Conservation (phyloP, 2,329 filamentous ascomycete species). For the Zymoseptoria tritici region DNA sequence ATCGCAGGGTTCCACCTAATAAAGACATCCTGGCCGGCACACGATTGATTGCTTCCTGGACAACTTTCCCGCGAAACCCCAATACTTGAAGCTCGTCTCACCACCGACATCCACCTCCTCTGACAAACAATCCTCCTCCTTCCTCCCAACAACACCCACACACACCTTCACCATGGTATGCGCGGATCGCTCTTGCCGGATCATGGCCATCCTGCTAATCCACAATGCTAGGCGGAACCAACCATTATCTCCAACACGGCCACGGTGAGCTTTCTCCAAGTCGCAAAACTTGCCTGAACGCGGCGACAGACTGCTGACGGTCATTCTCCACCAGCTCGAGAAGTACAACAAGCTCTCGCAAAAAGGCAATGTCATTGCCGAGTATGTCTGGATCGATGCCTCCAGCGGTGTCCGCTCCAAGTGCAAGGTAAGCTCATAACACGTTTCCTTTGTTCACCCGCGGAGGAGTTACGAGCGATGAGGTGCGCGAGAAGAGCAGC, state of each 20-base stretch:
- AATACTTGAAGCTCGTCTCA: not conserved
- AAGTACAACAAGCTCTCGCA: slow-evolving; percentile 91
- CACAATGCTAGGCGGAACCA: not conserved
- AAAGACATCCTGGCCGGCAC: not conserved
- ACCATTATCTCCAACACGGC: slow-evolving; percentile 1
- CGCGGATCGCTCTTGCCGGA: not conserved
- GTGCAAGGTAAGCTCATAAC: slow-evolving; percentile 67
- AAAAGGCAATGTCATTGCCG: slow-evolving; percentile 80
- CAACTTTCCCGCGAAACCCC: not conserved
- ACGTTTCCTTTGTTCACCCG: slow-evolving; percentile 3
- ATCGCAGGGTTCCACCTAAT: not conserved
- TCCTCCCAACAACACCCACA: not conserved
- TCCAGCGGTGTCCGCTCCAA: slow-evolving; percentile 82
- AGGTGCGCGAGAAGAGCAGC: not conserved
- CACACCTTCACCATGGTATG: not conserved
- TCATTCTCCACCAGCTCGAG: slow-evolving; percentile 55
- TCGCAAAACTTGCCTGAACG: not conserved
- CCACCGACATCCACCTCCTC: not conserved
- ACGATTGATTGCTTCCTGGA: not conserved
- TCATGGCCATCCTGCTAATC: not conserved
- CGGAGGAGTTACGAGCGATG: not conserved
- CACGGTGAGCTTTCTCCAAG: not conserved
- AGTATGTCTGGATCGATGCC: slow-evolving; percentile 95
- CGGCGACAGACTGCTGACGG: not conserved
- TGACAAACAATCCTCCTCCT: not conserved